Percentiles rank a stretch among this genome's conserved stretches.
These are phyloP conservation scores for Taphrina wiesneri DNA, from an alignment of 1,139 yeast genomes.

Conservation along the genomic window DNA sequence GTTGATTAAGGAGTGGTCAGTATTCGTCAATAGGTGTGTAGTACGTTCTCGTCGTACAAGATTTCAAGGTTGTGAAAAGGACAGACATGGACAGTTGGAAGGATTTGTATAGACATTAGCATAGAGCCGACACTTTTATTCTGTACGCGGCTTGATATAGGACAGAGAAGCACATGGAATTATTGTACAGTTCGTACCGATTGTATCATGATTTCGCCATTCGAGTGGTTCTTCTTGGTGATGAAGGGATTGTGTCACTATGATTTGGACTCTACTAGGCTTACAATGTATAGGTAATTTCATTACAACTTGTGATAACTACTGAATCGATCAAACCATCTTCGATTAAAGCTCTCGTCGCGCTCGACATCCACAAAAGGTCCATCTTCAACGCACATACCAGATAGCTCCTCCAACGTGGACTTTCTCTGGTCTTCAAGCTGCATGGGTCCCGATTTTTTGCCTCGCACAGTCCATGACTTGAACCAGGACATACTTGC, in stretches of 20 bases:
- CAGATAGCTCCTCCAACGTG: not conserved
- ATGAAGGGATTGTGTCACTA: not conserved
- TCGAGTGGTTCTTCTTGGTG: too few species aligned
- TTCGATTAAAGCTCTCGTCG: conserved; percentile 18
- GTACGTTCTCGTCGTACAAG: too few species aligned
- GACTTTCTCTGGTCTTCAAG: not conserved
- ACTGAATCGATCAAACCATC: conserved; percentile 17
- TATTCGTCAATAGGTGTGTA: too few species aligned
- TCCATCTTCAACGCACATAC: not conserved
- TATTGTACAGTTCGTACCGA: too few species aligned
- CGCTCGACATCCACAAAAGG: conserved; percentile 10
- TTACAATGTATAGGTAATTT: too few species aligned
- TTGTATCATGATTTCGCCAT: too few species aligned
- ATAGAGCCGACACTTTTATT: not conserved
- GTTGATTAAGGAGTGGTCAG: not conserved
- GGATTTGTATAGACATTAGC: conserved; percentile 1
- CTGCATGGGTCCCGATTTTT: not conserved
- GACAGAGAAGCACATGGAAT: too few species aligned
- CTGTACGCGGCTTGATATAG: not conserved
- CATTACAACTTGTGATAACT: not conserved
- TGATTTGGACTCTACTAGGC: not conserved
- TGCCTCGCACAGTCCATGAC: not conserved
- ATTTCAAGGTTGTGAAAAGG: not conserved
- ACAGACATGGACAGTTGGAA: not conserved
- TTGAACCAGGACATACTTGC: not conserved